These are phyloP conservation scores for Epichloe uncinata DNA, from an alignment of 2,329 filamentous ascomycete species.

Conservation along the genomic window DNA sequence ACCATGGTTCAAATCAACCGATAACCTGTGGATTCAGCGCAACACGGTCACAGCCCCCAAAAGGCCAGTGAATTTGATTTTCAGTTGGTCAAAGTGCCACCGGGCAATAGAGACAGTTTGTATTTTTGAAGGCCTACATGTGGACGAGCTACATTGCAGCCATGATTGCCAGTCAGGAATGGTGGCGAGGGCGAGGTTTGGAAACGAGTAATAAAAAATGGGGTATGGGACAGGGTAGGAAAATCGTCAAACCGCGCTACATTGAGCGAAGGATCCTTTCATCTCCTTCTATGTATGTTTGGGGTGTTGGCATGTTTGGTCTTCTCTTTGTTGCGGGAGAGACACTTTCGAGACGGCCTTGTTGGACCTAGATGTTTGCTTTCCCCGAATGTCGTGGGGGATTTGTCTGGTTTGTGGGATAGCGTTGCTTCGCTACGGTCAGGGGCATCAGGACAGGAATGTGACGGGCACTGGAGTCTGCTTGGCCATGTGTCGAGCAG, in stretches of 20 bases:
- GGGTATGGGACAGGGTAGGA: not conserved
- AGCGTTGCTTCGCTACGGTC: not conserved
- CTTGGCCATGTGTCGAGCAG: not conserved
- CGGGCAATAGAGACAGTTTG: not conserved
- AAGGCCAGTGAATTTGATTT: not conserved
- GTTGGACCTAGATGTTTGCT: constrained; percentile 4
- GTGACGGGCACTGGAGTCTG: not conserved
- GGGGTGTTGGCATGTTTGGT: not conserved
- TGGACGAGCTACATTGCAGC: not conserved
- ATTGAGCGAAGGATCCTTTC: not conserved
- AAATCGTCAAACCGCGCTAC: not conserved
- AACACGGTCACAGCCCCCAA: not conserved
- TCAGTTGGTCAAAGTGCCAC: not conserved
- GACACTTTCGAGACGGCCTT: not conserved
- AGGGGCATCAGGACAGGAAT: not conserved
- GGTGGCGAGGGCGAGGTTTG: not conserved
- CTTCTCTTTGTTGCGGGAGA: not conserved
- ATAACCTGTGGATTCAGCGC: not conserved
- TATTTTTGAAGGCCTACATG: not conserved
- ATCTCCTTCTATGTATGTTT: not conserved
- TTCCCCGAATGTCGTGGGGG: not conserved
- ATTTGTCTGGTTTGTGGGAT: not conserved
- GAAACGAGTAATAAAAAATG: not conserved
- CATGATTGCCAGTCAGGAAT: not conserved
- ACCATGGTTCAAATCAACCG: not conserved